A percentile compares a stretch with the other conserved stretches of the same genome.
These are phyloP conservation scores for Leptographium flavum DNA, from an alignment of 2,329 filamentous ascomycete genomes.

Conservation along the genomic window DNA sequence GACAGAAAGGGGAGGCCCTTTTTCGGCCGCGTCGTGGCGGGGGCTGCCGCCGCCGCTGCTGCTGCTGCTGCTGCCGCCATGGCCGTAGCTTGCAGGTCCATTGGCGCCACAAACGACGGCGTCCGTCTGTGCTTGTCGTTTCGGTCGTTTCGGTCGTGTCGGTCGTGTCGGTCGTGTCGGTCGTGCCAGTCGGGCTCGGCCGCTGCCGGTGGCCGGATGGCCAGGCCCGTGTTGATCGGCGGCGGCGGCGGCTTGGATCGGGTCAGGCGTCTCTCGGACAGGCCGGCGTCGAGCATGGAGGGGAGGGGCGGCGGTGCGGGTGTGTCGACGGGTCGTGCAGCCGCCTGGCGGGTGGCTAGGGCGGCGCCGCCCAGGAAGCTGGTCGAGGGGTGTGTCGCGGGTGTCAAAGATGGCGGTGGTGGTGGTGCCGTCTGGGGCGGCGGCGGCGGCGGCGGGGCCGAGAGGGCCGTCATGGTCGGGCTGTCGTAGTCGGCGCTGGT, in stretches of 20 bases:
- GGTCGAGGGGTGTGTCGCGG: constrained; percentile 15
- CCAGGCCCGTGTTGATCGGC: constrained; percentile 21
- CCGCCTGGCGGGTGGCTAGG: no score
- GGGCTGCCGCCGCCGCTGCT: constrained; percentile 24
- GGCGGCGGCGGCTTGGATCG: constrained; percentile 20
- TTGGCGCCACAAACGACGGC: constrained; percentile 34
- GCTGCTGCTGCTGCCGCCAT: constrained; percentile 22
- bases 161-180: not conserved
- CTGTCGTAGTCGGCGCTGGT: not conserved
- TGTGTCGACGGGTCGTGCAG: no score
- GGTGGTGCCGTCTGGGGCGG: not conserved
- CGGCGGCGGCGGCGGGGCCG: not conserved
- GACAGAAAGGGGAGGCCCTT: constrained; percentile 43
- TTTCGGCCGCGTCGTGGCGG: constrained; percentile 26
- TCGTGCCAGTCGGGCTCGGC: not conserved
- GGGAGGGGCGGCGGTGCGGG: constrained; percentile 31
- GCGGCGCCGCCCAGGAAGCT: constrained; percentile 43
- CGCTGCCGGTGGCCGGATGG: constrained; percentile 15
- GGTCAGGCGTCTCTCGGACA: constrained; percentile 15
- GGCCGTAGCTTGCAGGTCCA: constrained; percentile 27
- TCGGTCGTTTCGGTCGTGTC: not conserved
- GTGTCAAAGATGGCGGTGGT: not conserved
- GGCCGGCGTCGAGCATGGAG: constrained; percentile 3
- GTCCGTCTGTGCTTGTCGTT: constrained; percentile 15
- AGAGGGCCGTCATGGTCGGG: not conserved